A percentile compares a stretch with the other conserved stretches of the same genome.
Evolutionary conservation across 2,329 filamentous ascomycete genomes (phyloP).

Genomic region (Alternaria sp.): DNA sequence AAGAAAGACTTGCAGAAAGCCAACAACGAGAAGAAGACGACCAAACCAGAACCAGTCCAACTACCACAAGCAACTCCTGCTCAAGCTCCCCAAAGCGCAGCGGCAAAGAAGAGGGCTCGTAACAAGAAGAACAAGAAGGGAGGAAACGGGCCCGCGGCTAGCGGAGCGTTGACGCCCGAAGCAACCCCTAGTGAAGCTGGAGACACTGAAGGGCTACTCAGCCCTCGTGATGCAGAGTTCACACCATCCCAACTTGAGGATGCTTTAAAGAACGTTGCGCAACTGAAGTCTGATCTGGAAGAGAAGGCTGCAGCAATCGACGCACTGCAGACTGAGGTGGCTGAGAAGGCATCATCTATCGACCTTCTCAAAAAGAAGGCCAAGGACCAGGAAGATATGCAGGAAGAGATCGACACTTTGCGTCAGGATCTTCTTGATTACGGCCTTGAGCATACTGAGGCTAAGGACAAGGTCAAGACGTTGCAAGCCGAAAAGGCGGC

Average conservation of each 20-base stretch:
- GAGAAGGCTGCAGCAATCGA: slow-evolving; percentile 46
- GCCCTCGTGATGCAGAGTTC: slow-evolving; percentile 51
- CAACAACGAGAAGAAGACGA: slow-evolving; percentile 22
- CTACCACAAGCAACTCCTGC: slow-evolving; percentile 30
- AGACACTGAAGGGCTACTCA: slow-evolving; percentile 44
- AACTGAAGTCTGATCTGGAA: slow-evolving; percentile 47
- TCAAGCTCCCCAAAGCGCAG: slow-evolving; percentile 43
- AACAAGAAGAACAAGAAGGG: slow-evolving; percentile 84
- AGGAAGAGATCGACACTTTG: slow-evolving; percentile 85
- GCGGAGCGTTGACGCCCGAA: slow-evolving; percentile 48
- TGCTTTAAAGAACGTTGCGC: slow-evolving; percentile 36
- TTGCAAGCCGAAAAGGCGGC: slow-evolving; percentile 73
- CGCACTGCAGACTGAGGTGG: slow-evolving; percentile 43
- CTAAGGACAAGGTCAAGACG: slow-evolving; percentile 76
- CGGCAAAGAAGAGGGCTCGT: slow-evolving; percentile 77
- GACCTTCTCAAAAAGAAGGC: slow-evolving; percentile 73
- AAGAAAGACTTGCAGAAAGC: slow-evolving; percentile 41
- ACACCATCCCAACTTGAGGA: slow-evolving; percentile 50
- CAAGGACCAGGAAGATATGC: slow-evolving; percentile 77
- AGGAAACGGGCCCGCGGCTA: slow-evolving; percentile 54
- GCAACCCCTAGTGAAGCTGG: slow-evolving; percentile 51
- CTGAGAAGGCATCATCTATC: slow-evolving; percentile 73
- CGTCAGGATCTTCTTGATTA: slow-evolving; percentile 80
- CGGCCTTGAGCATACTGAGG: slow-evolving; percentile 83
- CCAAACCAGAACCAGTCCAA: slow-evolving; percentile 18